A percentile compares a stretch with the other conserved stretches of the same genome.
phyloP scores from a whole-genome alignment of 805 yeast species.

The Pichia cabralensis region DNA sequence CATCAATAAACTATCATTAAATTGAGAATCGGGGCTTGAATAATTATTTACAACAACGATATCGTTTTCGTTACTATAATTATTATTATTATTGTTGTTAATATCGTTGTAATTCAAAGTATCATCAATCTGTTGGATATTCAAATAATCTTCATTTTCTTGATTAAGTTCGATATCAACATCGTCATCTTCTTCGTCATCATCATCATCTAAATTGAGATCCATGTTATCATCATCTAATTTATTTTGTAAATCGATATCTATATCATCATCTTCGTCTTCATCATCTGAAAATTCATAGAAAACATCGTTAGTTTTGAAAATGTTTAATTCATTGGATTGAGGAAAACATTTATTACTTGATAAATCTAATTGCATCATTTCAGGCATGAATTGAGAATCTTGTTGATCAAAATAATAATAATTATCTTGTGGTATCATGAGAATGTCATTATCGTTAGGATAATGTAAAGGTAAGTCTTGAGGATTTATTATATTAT shows the following conservation, averaged over 20 bases:
- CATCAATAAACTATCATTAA: conserved; percentile 1
- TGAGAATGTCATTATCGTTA: conserved; percentile 18
- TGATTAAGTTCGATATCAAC: conserved; percentile 3
- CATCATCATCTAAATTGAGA: conserved; percentile 8
- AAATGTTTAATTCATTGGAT: conserved; percentile 24
- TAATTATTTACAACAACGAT: conserved; percentile 11
- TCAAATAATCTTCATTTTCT: background rate
- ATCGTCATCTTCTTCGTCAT: conserved; percentile 7
- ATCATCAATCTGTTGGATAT: background rate
- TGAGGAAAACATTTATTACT: conserved; percentile 23
- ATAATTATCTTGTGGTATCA: conserved; percentile 25
- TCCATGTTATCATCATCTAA: conserved; percentile 21
- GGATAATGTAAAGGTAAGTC: no score
- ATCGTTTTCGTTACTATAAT: background rate
- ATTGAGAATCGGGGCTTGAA: conserved; percentile 12
- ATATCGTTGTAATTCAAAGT: background rate
- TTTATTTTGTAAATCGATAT: conserved; percentile 17
- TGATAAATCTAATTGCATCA: conserved; percentile 19
- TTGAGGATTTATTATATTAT: no score
- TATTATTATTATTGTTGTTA: background rate
- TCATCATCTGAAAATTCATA: conserved; percentile 26
- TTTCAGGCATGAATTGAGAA: conserved; percentile 20
- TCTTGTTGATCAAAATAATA: conserved; percentile 18
- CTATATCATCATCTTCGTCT: conserved; percentile 23
- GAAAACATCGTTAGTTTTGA: conserved; percentile 23